Evolutionary conservation across 2,329 filamentous ascomycete species (phyloP), one percentile per base, ranked within the genome.

Genomic region (Aspergillus tamarii): DNA sequence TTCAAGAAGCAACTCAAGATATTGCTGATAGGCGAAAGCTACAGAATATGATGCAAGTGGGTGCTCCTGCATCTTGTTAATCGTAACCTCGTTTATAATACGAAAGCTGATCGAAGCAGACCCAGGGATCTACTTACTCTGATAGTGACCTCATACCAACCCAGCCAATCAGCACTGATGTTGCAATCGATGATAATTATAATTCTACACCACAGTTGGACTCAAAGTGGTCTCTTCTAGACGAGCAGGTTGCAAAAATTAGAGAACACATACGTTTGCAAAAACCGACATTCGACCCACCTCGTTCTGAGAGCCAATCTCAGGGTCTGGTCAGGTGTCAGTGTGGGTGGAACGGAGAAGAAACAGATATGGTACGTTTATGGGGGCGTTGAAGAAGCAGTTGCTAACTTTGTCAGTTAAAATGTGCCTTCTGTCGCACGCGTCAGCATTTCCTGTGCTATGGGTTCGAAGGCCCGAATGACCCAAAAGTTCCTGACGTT

Each of bases 361-460:
- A 82, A 57, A 70, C 64, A 58, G 73, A 74, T 21, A 82, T 82
- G 81, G 82, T 82, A 69, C 67, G 76, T 21, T 21, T 39, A n/a
- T 19, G 39, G 36, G 11, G 12, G 12, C 52, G 19, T 57, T 10
- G 8, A 54, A 19, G 57, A 34, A n/a, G 53, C 43, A 64, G 69
- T 60, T 52, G 57, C 66, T 72, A 63, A 69, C 11, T 7, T 46
- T 45, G 21, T 10, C 46, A 83, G 82, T 69, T 83, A n/a, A 59
- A 76, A 61, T 84, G 83, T 65, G 62, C 67, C 14, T 82, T 78
- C 64, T 84, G 82, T 66, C 67, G 74, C 43, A 80, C 73, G 11
- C 80, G 76, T 69, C 83, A 84, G 65, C 83, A 84, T 71, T 60
- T 78, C 30, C 68, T 76, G 45, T 84, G 83, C 69, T 83, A 83